Base-by-base conservation (phyloP, 169 alveolate species). In the Plasmodium gonderi region DNA sequence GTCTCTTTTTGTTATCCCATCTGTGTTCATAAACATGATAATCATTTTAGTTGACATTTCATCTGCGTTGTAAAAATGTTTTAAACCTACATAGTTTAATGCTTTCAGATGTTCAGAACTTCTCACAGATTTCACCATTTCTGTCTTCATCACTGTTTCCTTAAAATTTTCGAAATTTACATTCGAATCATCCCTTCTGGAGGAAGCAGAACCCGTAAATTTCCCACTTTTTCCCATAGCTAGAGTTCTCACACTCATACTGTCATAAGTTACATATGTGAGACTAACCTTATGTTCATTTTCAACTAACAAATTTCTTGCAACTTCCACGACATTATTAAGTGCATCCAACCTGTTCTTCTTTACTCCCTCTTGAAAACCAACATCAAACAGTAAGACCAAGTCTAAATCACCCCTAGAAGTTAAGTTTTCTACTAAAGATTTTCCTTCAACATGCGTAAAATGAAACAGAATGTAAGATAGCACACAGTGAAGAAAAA, bases 11-110 rank as follows among this genome's bases (percentile, higher is more conserved):
- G 23, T 67, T 6, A 33, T 38, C 8, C 94, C 94, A 17, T 76
- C 94, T 38, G 94, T 60, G 20, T 78, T 51, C 1, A 90, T 65
- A 65, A 90, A 90, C 94, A 90, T 90, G 0, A 90, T 45, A 5
- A 90, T 49, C 80, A 90, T 64, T 65, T 78, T 90, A 0, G 74
- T 77, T 0, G 75, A 20, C 0, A 49, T 49, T 20, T 60, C 40
- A 14, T 40, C 23, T 9, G 90, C 47, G 54, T 90, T 51, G 38
- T 44, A 67, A 78, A 77, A 90, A 51, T 77, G 90, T 77, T 65
- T 90, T 26, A 90, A 26, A 0, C 91, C 94, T 31, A 78, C 82
- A 36, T 90, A 90, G 51, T 77, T 77, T 17, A 90, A 14, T 5
- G 83, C 94, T 47, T 78, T 90, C 33, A 90, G 45, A 78, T 90